phyloP scores from a whole-genome alignment of 768 basidiomycete species.

The Tulasnella sp. region DNA sequence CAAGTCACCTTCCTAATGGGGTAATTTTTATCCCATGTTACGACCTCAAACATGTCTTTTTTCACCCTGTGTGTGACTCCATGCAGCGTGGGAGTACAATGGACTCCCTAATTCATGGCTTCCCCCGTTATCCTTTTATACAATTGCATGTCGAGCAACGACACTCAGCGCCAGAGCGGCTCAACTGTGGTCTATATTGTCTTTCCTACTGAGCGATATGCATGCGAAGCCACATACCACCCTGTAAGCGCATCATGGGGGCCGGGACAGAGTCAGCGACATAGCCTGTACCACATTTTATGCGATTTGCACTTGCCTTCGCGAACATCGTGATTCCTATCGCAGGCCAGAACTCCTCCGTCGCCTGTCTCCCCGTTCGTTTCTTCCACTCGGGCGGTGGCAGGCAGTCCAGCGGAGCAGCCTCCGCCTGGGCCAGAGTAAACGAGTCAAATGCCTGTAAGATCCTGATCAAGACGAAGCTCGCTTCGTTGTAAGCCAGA shows the following conservation, averaged over 20 bases:
- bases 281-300: too few species aligned
- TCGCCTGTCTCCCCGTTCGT: neutral
- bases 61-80: too few species aligned
- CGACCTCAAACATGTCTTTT: too few species aligned
- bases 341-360: conserved; percentile 15
- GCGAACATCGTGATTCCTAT: conserved; percentile 9
- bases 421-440: conserved; percentile 8
- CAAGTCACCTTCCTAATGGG: too few species aligned
- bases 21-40: too few species aligned
- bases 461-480: conserved; percentile 17
- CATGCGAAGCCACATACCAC: conserved; percentile 9
- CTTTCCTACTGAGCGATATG: neutral
- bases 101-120: too few species aligned
- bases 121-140: too few species aligned
- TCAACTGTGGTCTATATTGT: too few species aligned
- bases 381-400: conserved; percentile 16
- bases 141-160: too few species aligned
- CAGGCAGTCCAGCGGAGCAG: neutral
- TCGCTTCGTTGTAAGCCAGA: conserved; percentile 18
- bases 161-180: too few species aligned
- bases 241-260: neutral
- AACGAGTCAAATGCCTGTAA: conserved; percentile 15
- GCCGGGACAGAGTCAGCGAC: neutral
- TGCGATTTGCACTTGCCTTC: conserved; percentile 4
- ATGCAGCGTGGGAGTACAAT: too few species aligned